Base-by-base conservation (phyloP, 106 monocot genomes). In the Xerophyta viscosa region DNA sequence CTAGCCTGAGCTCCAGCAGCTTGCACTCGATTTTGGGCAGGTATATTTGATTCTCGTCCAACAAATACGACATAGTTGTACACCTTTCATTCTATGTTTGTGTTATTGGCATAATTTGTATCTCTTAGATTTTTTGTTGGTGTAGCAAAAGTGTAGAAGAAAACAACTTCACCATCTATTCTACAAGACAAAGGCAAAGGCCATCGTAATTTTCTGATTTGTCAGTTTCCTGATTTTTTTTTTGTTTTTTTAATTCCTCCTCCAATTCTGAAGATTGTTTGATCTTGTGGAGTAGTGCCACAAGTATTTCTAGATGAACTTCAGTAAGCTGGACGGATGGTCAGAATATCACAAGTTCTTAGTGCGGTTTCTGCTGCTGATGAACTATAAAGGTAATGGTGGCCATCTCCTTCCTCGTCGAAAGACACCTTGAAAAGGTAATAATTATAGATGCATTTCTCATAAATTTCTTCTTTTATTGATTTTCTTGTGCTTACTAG, bases 111-210 rank as follows among this genome's bases (percentile, higher is more conserved):
- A 11, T 11, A 0, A 18, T 61, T 58, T 10, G 22, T 23, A 6
- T 30, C 31, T 30, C 29, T 8, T 13, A 14, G 2, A 27, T 3
- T 8, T 24, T 27, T 8, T 24, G 48, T 28, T 45, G 58, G 30
- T 9, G 7, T 75, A 96, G 94, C 78, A 88, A 88, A 88, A 81
- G 26, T 96, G 88, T 29, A 61, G 88, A 63, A 88, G 94, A 22
- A 88, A 79, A 63, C 94, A 96, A 56, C 73, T 96, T 15, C 94
- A 96, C 50, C 62, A 85, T 49, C 85, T 88, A 8, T 54, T 96
- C 29, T 96, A 88, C 84, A 96, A 96, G 60, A 70, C 70, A 20
- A 96, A 82, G 52, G 84, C 68, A 15, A 96, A 89, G 59, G 88
- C 46, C 73, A 88, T 67, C 58, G 94, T 96, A 0, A 20, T 54